Evolutionary conservation across 1,139 yeast genomes (phyloP), one percentile per base, ranked within the genome.

Genomic region (Yamadazyma pseudoaaseri): DNA sequence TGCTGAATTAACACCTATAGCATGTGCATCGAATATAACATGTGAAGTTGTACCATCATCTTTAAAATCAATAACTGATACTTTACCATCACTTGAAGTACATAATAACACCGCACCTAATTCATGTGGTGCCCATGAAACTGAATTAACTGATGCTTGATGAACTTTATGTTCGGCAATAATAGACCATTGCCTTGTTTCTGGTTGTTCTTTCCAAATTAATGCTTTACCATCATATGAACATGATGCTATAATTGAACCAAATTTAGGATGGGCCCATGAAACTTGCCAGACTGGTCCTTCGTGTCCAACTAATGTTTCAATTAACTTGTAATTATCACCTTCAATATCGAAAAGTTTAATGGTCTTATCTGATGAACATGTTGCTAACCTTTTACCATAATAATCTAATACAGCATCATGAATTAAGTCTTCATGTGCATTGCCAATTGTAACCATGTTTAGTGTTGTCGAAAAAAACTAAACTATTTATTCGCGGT

Each of bases 231-330:
- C 98, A 55, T 92, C 98, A 54, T 87, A 94, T 1, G 96, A 86
- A 47, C 96, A 89, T 18, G 96, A 84, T 1, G 98, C 98, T 46
- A 92, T 71, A 45, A 92, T 86, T 5, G 89, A 84, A 23, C 98
- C 98, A 54, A 92, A 92, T 60, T 92, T 92, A 27, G 99, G 98
- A 58, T 94, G 98, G 2, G 98, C 97, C 99, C 98, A 92, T 34
- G 90, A 79, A 21, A 90, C 95, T 63, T 92, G 96, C 98, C 99
- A 94, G 31, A 94, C 97, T 8, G 98, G 97, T 15, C 98, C 98
- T 45, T 89, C 96, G 59, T 92, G 99, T 20, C 72, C 96, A 78
- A 54, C 75, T 46, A 92, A 70, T 1, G 97, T 89, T 47, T 89
- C 96, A 20, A 82, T 71, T 35, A 89, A 69, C 55, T 75, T 81